A percentile compares a stretch with the other conserved stretches of the same genome.
Evolutionary conservation across 2,329 filamentous ascomycete genomes (phyloP).

Genomic region (Pezicula neosporulosa): DNA sequence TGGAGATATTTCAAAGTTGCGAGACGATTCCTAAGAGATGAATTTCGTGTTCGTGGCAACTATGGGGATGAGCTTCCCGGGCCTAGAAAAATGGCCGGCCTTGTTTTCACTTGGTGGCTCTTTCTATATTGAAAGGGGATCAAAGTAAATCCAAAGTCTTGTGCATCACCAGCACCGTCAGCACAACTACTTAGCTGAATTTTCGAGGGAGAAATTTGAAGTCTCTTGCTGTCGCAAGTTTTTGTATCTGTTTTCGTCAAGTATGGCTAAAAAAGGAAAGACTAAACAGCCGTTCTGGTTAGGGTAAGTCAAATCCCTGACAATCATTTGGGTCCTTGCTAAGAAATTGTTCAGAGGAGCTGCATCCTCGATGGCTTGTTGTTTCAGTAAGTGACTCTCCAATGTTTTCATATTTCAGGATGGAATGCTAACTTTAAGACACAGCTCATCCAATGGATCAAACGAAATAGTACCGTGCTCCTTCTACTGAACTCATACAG

Average conservation of each 20-base stretch:
- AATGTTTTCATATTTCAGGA: neutral
- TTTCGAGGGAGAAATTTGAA: neutral
- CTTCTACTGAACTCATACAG: neutral
- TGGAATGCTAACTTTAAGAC: neutral
- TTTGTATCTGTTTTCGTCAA: neutral
- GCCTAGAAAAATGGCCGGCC: no score
- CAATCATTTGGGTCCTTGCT: neutral
- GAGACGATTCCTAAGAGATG: no score
- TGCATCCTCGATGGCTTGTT: constrained; percentile 41
- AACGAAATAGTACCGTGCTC: constrained; percentile 37
- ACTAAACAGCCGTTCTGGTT: constrained; percentile 42
- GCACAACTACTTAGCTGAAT: no score
- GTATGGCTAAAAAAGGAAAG: constrained; percentile 17
- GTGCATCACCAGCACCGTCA: no score
- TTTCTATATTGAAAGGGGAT: no score
- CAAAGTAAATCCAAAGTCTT: no score
- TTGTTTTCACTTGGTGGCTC: no score
- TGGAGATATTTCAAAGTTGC: no score
- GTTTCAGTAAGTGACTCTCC: constrained; percentile 35
- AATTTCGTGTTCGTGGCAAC: no score
- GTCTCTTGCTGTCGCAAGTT: neutral
- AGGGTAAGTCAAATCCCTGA: constrained; percentile 29
- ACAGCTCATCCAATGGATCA: constrained; percentile 41
- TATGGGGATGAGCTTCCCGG: no score
- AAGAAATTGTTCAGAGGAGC: constrained; percentile 30